Evolutionary conservation across 2,329 filamentous ascomycete genomes (phyloP).

Genomic region (Rasamsonia emersonii): DNA sequence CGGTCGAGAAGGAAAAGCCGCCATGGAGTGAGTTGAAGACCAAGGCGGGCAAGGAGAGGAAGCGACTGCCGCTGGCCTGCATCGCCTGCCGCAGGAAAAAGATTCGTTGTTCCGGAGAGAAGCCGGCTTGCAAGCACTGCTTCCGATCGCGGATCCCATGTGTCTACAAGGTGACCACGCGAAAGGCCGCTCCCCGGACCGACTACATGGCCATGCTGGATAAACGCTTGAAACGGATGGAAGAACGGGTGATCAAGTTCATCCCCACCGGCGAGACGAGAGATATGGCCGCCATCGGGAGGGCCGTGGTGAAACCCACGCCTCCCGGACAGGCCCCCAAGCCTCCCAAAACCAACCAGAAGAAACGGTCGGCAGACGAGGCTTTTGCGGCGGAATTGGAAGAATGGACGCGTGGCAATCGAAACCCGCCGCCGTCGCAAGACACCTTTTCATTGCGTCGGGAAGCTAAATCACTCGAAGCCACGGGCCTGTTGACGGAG

Average conservation of each 20-base stretch:
- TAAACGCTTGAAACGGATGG: slow-evolving; percentile 92
- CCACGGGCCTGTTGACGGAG: slow-evolving; percentile 69
- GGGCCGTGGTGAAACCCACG: slow-evolving; percentile 77
- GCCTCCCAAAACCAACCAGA: slow-evolving; percentile 43
- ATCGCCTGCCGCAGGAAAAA: slow-evolving; percentile 96
- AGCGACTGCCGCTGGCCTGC: slow-evolving; percentile 83
- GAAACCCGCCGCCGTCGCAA: slow-evolving; percentile 39
- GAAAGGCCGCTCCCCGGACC: slow-evolving; percentile 87
- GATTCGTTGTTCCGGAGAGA: slow-evolving; percentile 95
- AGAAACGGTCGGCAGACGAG: slow-evolving; percentile 78
- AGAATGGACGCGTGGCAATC: slow-evolving; percentile 62
- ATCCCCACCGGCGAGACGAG: slow-evolving; percentile 80
- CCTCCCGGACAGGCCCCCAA: slow-evolving; percentile 51
- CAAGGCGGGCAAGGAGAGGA: slow-evolving; percentile 91
- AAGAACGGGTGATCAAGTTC: slow-evolving; percentile 92
- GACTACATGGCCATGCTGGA: slow-evolving; percentile 99
- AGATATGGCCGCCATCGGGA: slow-evolving; percentile 56
- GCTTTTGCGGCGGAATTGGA: slow-evolving; percentile 78
- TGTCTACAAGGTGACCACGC: slow-evolving; percentile 92
- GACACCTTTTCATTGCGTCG: slow-evolving; percentile 46
- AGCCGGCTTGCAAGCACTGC: slow-evolving; percentile 95
- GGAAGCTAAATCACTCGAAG: slow-evolving; percentile 58
- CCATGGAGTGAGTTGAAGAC: slow-evolving; percentile 80
- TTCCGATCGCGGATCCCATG: slow-evolving; percentile 86
- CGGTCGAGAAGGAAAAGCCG: slow-evolving; percentile 50